phyloP scores from a whole-genome alignment of 371 early-diverging fungal genomes.

The Hamiltosporidium tvaerminnensis region DNA sequence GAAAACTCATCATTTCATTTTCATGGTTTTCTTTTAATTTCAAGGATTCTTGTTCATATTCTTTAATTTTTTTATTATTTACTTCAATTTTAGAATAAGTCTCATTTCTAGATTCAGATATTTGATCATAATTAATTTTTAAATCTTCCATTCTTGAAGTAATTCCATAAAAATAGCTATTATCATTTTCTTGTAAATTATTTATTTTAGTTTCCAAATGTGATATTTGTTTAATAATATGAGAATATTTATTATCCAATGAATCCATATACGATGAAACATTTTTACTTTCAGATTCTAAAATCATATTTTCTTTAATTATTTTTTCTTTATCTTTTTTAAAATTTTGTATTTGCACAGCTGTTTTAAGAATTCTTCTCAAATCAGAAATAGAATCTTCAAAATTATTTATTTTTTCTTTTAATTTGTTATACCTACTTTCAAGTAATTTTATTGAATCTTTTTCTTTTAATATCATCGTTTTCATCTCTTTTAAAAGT shows the following conservation, averaged over 20 bases:
- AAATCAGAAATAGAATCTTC: conserved; percentile 9
- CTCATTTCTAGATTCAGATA: conserved; percentile 16
- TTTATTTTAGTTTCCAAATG: conserved; percentile 38
- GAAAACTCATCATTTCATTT: conserved; percentile 8
- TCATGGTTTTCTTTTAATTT: conserved; percentile 21
- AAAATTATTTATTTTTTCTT: neutral
- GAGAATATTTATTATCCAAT: conserved; percentile 22
- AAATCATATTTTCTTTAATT: conserved; percentile 19
- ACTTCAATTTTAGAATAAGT: conserved; percentile 12
- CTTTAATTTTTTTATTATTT: conserved; percentile 28
- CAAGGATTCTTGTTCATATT: conserved; percentile 3
- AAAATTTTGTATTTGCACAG: conserved; percentile 2
- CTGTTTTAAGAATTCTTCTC: conserved; percentile 7
- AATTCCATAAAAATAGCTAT: conserved; percentile 18
- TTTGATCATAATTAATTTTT: conserved; percentile 22
- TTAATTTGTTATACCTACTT: conserved; percentile 5
- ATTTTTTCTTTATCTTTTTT: conserved; percentile 10
- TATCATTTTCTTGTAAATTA: conserved; percentile 30
- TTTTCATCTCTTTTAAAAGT: conserved; percentile 41
- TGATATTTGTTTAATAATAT: conserved; percentile 33
- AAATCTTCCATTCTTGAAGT: conserved; percentile 19
- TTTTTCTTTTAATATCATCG: conserved; percentile 22
- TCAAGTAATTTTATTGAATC: conserved; percentile 13
- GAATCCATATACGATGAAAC: too few relatives aligned
- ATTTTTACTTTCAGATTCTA: too few relatives aligned